Base-by-base conservation (phyloP, 495 filamentous ascomycete species). In the Penicillium chermesinum region DNA sequence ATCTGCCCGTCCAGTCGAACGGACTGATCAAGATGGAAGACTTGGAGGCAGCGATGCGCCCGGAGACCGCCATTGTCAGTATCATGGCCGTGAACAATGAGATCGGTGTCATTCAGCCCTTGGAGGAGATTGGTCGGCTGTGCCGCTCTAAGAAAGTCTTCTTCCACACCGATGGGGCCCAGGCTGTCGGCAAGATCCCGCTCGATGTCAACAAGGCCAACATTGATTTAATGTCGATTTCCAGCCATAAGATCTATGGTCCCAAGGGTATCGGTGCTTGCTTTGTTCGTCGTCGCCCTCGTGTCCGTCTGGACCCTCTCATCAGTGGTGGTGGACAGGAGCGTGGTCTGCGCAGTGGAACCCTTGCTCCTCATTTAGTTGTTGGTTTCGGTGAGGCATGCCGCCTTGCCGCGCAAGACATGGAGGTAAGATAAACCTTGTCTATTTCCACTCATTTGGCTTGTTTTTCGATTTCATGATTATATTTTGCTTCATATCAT, bases 71-170 rank as follows among this genome's bases (percentile, higher is more conserved):
- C 40, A 72, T 98, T 15, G 91, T 97, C 59, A 95, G 88, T 66
- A 88, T 98, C 64, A 98, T 98, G 93, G 84, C 94, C 1, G 94
- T 98, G 33, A 98, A 98, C 76, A 98, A 98, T 65, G 93, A 98
- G 70, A 97, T 97, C 57, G 93, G 93, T 59, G 93, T 98, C 21
- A 91, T 98, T 46, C 93, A 98, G 67, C 94, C 93, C 0, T 61
- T 97, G 52, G 89, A 88, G 55, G 82, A 95, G 70, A 98, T 98
- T 61, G 93, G 93, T 53, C 85, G 85, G 69, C 69, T 98, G 16
- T 98, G 93, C 71, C 83, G 91, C 34, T 78, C 79, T 30, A 94
- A 87, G 66, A 95, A 96, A 74, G 73, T 95, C 40, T 98, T 96
- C 76, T 98, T 97, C 82, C 93, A 98, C 70, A 95, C 89, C n/a